phyloP scores from a whole-genome alignment of 306 rosid genomes.

The Cucurbita moschata region DNA sequence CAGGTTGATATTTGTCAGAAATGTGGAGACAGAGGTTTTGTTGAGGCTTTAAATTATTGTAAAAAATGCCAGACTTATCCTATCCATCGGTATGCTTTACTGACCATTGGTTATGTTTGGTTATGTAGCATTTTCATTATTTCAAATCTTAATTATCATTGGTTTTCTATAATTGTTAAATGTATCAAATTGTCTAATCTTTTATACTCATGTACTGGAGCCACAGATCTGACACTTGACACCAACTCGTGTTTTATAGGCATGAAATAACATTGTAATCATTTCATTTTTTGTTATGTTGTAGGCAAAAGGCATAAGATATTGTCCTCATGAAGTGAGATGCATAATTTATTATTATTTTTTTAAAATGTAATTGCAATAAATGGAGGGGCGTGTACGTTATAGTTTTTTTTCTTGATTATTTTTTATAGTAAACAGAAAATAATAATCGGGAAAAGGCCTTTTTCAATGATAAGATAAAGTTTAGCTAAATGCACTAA shows the following conservation, averaged over 20 bases:
- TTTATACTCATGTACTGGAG: background rate
- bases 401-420: too few species aligned
- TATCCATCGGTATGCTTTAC: constrained; percentile 17
- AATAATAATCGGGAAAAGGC: background rate
- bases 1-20: constrained; percentile 18
- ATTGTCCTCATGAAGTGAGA: background rate
- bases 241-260: background rate
- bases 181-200: background rate
- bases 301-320: background rate
- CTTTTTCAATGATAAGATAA: background rate
- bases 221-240: background rate
- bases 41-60: constrained; percentile 15
- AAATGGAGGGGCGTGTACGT: background rate
- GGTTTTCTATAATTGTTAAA: background rate
- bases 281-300: background rate
- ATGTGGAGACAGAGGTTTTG: constrained; percentile 20
- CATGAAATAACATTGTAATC: background rate
- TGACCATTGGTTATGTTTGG: background rate
- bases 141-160: background rate
- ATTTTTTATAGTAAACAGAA: background rate
- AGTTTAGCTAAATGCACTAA: background rate
- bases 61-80: constrained; percentile 10
- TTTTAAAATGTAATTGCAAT: background rate
- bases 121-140: background rate
- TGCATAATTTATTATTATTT: background rate